phyloP scores from a whole-genome alignment of 2,329 filamentous ascomycete genomes.

The Tolypocladium ophioglossoides region DNA sequence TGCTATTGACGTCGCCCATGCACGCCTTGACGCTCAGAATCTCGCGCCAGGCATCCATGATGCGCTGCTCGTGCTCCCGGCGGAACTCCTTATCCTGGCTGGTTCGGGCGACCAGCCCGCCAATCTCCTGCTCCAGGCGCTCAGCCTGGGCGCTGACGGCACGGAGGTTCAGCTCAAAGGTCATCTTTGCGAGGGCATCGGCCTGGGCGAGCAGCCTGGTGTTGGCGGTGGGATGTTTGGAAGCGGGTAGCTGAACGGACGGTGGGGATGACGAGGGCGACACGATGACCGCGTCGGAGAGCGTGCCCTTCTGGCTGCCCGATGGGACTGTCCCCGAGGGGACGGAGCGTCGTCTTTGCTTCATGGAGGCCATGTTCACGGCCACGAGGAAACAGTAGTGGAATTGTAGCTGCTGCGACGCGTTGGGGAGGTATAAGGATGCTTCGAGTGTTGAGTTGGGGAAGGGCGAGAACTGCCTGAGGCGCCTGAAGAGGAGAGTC shows the following conservation, averaged over 20 bases:
- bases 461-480: neutral
- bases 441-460: neutral
- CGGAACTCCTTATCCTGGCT: conserved; percentile 17
- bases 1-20: conserved; percentile 8
- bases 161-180: conserved; percentile 24
- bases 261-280: neutral
- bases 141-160: conserved; percentile 15
- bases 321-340: neutral
- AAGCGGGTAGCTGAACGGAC: neutral
- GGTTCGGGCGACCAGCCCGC: conserved; percentile 13
- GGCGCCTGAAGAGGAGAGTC: neutral
- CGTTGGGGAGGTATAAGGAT: neutral
- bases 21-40: conserved; percentile 18
- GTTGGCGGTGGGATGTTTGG: neutral
- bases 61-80: conserved; percentile 15
- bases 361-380: neutral
- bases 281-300: neutral
- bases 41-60: conserved; percentile 19
- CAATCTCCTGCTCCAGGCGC: conserved; percentile 19
- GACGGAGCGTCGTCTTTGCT: neutral
- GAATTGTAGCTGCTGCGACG: neutral
- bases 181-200: conserved; percentile 24
- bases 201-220: conserved; percentile 14
- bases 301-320: neutral
- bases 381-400: neutral